phyloP scores from a whole-genome alignment of 179 eudicot genomes.

The Gypsophila paniculata region DNA sequence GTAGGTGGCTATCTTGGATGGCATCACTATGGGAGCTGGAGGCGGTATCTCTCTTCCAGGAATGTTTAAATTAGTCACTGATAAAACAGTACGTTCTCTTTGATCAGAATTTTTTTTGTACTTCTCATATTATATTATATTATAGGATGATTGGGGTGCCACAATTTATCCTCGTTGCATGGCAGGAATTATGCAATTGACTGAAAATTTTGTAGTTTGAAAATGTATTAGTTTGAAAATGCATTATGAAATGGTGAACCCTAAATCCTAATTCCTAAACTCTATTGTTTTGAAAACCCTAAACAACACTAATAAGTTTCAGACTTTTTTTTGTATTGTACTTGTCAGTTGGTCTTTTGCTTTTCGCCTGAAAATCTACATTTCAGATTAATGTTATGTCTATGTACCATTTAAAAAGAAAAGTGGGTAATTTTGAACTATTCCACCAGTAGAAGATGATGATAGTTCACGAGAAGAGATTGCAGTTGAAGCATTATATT shows the following conservation, averaged over 20 bases:
- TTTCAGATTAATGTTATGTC: background rate
- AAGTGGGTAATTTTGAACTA: background rate
- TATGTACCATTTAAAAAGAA: background rate
- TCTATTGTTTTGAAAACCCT: no score
- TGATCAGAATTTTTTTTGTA: background rate
- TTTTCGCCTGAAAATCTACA: background rate
- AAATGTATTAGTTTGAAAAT: background rate
- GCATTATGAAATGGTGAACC: no score
- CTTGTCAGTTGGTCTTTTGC: no score
- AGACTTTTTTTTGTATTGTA: no score
- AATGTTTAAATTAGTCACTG: conserved; percentile 83
- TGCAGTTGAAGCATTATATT: background rate
- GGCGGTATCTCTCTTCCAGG: conserved; percentile 88
- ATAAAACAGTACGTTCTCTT: conserved; percentile 68
- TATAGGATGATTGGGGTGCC: background rate
- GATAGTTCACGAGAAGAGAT: background rate
- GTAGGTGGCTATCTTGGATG: conserved; percentile 88
- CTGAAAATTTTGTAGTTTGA: background rate
- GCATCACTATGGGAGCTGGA: conserved; percentile 81
- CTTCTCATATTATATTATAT: background rate
- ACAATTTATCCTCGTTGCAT: conserved; percentile 12
- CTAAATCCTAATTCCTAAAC: no score
- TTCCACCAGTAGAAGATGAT: background rate
- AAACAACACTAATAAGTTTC: no score
- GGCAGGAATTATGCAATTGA: no score